A percentile compares a stretch with the other conserved stretches of the same genome.
These are phyloP conservation scores for Fusarium beomiforme DNA, from an alignment of 2,329 filamentous ascomycete species.

Conservation along the genomic window DNA sequence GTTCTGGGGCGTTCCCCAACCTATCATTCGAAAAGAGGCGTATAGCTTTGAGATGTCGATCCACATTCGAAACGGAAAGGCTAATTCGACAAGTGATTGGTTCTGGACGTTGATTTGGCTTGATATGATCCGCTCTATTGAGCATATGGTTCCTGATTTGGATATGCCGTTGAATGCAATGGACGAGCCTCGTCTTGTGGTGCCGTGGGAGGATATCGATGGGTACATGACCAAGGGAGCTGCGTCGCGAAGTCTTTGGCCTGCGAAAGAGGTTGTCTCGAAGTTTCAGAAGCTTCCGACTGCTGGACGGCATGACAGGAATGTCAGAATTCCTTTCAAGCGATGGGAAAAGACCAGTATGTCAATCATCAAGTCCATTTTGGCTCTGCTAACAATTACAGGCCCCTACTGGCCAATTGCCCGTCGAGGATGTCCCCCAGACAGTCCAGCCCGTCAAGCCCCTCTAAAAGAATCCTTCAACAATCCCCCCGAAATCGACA, in stretches of 20 bases:
- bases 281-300: constrained; percentile 56
- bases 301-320: constrained; percentile 49
- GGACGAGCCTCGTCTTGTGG: constrained; percentile 73
- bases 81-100: constrained; percentile 62
- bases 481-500: constrained; percentile 55
- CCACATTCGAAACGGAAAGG: constrained; percentile 63
- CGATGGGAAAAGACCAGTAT: constrained; percentile 63
- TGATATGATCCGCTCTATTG: constrained; percentile 62
- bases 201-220: constrained; percentile 70
- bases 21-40: constrained; percentile 61
- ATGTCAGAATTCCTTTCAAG: constrained; percentile 51
- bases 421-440: constrained; percentile 68
- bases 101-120: constrained; percentile 69
- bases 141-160: constrained; percentile 70
- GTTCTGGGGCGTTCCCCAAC: constrained; percentile 64
- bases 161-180: constrained; percentile 73
- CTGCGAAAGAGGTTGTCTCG: constrained; percentile 56
- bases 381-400: constrained; percentile 37
- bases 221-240: constrained; percentile 63
- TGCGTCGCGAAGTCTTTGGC: constrained; percentile 55
- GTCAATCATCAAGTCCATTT: constrained; percentile 12
- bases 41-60: constrained; percentile 70
- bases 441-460: constrained; percentile 66
- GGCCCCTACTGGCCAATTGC: constrained; percentile 67
- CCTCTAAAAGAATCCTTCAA: constrained; percentile 56